Evolutionary conservation across 768 basidiomycete genomes (phyloP).

Genomic region (Collybiopsis confluens): DNA sequence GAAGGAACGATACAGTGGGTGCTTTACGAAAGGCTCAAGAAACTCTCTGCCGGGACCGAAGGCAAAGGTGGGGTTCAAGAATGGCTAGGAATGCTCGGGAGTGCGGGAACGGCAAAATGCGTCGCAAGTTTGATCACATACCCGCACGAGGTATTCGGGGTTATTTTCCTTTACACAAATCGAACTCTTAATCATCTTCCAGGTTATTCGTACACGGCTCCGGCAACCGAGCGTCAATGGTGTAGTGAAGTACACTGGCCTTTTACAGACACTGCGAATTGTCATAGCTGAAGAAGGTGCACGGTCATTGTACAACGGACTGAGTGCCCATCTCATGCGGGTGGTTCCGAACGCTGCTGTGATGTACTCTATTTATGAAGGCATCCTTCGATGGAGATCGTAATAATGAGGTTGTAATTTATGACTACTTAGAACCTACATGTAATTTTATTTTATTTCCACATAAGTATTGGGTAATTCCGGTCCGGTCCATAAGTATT

Average conservation of each 20-base stretch:
- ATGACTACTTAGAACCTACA: neutral
- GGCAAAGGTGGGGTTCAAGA: constrained; percentile 54
- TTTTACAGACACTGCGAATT: constrained; percentile 78
- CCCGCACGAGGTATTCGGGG: constrained; percentile 81
- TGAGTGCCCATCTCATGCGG: constrained; percentile 92
- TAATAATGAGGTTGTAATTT: neutral
- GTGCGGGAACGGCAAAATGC: constrained; percentile 90
- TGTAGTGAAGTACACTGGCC: constrained; percentile 78
- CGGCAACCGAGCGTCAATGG: constrained; percentile 83
- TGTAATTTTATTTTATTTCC: too few species aligned
- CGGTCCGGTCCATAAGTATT: too few species aligned
- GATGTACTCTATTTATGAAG: constrained; percentile 96
- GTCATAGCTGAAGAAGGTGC: constrained; percentile 90
- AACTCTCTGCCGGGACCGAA: constrained; percentile 48
- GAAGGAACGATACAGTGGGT: constrained; percentile 98
- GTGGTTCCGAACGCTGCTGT: constrained; percentile 96
- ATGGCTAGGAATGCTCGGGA: constrained; percentile 82
- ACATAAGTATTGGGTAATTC: too few species aligned
- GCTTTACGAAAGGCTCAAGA: constrained; percentile 89
- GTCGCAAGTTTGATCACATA: constrained; percentile 95
- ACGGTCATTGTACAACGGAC: constrained; percentile 81
- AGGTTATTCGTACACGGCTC: constrained; percentile 91
- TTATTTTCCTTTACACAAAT: neutral
- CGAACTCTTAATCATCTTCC: constrained; percentile 5
- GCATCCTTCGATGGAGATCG: constrained; percentile 57